Evolutionary conservation across 495 filamentous ascomycete genomes (phyloP).

Genomic region (Talaromyces stipitatus): DNA sequence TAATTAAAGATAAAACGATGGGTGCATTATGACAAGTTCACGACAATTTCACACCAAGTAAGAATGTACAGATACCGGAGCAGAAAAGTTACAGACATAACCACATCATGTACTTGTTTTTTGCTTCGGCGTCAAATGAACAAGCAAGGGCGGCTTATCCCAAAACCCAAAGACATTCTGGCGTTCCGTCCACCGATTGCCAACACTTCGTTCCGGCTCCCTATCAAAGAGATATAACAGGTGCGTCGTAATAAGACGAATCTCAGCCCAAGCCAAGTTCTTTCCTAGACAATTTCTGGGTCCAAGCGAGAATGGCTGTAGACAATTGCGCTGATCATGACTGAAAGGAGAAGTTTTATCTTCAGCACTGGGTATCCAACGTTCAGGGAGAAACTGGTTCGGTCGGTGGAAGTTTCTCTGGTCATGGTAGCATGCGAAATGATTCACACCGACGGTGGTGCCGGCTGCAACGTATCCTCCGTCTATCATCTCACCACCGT

Average conservation of each 20-base stretch:
- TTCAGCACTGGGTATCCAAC: neutral
- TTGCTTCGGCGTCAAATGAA: neutral
- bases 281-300: neutral
- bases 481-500: neutral
- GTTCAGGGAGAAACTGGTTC: neutral
- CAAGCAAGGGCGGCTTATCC: neutral
- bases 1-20: no score
- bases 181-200: neutral
- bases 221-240: neutral
- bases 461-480: neutral
- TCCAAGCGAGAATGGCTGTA: neutral
- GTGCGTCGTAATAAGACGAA: neutral
- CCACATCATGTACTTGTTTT: neutral
- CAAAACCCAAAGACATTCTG: neutral
- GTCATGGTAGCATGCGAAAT: neutral
- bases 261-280: neutral
- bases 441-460: neutral
- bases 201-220: neutral
- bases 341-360: neutral
- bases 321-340: neutral
- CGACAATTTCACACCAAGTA: no score
- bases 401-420: neutral
- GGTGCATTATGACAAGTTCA: no score
- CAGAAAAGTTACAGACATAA: no score
- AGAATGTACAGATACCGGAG: no score